Conservation (phyloP, 2,329 filamentous ascomycete genomes). For the Bipolaris victoriae region DNA sequence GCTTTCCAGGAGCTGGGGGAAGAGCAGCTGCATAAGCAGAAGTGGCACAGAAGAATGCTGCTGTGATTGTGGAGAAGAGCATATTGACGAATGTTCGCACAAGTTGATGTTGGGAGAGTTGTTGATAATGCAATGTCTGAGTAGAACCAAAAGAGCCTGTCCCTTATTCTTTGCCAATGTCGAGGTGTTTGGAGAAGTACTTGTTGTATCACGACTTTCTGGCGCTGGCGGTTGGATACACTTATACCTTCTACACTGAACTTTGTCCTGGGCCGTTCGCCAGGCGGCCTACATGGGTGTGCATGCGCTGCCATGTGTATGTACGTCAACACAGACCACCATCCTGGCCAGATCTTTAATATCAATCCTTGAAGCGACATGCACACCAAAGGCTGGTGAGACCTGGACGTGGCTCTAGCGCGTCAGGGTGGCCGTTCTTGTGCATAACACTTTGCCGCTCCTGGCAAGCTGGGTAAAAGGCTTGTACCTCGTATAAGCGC, state of each 20-base stretch:
- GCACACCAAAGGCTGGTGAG: conserved; percentile 40
- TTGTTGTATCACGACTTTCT: conserved; percentile 20
- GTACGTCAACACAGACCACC: conserved; percentile 33
- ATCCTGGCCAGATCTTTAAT: conserved; percentile 22
- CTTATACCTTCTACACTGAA: conserved; percentile 38
- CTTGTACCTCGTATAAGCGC: conserved; percentile 34
- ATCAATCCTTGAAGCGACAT: conserved; percentile 35
- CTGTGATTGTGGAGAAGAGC: conserved; percentile 36
- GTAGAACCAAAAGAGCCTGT: background rate
- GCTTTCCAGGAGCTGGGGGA: conserved; percentile 20
- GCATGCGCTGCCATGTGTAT: conserved; percentile 41
- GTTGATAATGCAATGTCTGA: background rate
- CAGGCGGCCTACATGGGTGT: conserved; percentile 34
- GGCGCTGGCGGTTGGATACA: conserved; percentile 27
- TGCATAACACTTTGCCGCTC: conserved; percentile 34
- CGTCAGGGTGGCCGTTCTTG: conserved; percentile 24
- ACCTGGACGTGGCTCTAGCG: conserved; percentile 39
- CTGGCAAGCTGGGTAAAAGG: conserved; percentile 30
- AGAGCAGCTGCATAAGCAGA: conserved; percentile 25
- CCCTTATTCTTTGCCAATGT: conserved; percentile 1
- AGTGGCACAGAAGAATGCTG: conserved; percentile 28
- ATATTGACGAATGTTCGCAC: conserved; percentile 25
- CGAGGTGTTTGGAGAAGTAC: conserved; percentile 26
- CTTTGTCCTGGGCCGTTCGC: conserved; percentile 34
- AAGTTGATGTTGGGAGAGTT: background rate